Percentiles rank a stretch among this genome's conserved stretches.
Evolutionary conservation across 768 basidiomycete species (phyloP).

Genomic region (Leccinum aurantiacum): DNA sequence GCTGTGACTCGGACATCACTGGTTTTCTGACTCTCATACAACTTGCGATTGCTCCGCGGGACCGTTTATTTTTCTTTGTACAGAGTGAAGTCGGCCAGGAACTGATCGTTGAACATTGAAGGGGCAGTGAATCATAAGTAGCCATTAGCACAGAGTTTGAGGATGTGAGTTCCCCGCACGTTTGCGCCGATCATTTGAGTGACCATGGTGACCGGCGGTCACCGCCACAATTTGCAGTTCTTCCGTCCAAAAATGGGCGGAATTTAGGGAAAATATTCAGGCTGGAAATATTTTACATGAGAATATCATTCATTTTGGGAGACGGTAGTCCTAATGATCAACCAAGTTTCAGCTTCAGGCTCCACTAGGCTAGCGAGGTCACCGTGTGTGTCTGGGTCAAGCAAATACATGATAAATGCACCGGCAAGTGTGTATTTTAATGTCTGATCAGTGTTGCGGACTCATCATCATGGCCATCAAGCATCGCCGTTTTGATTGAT

Average conservation of each 20-base stretch:
- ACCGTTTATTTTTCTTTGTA: neutral
- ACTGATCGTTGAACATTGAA: neutral
- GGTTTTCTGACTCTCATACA: neutral
- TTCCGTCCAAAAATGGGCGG: neutral
- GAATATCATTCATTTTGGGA: no score
- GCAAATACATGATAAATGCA: neutral
- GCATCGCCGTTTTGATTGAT: slow-evolving; percentile 14
- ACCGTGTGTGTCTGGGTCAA: neutral
- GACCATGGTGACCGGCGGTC: neutral
- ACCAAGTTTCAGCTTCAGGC: neutral
- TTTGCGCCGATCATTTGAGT: neutral
- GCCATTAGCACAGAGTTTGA: neutral
- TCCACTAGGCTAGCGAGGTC: neutral
- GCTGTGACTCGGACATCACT: neutral
- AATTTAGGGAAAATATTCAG: neutral
- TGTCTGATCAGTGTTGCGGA: neutral
- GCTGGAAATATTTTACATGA: no score
- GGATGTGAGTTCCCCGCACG: no score
- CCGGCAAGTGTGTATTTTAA: neutral
- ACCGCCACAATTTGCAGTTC: neutral
- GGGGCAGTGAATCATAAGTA: neutral
- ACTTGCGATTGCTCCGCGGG: neutral
- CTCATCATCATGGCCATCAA: neutral
- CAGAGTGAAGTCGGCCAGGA: neutral
- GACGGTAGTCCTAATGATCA: no score